Percentiles rank a stretch among this genome's conserved stretches.
phyloP scores from a whole-genome alignment of 768 basidiomycete species.

The Sporobolomyces phaffii region DNA sequence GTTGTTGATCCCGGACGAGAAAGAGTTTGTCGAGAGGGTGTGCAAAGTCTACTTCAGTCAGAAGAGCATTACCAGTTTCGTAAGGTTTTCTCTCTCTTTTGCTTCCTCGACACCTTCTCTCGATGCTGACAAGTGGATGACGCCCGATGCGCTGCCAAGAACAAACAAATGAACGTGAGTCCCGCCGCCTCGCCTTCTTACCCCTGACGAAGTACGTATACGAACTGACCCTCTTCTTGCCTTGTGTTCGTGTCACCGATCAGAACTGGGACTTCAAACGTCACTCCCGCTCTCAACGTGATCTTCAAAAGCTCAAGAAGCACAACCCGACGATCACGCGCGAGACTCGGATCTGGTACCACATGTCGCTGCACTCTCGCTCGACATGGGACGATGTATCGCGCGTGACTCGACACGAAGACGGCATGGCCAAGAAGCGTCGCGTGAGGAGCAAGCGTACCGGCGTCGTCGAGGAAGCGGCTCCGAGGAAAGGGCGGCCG shows the following conservation, averaged over 20 bases:
- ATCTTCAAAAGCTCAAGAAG: slow-evolving; percentile 13
- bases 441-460: slow-evolving; percentile 15
- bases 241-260: no score
- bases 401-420: slow-evolving; percentile 16
- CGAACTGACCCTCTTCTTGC: not conserved
- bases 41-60: slow-evolving; percentile 31
- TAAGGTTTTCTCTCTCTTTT: not conserved
- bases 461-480: not conserved
- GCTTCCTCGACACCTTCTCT: no score
- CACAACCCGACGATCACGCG: slow-evolving; percentile 16
- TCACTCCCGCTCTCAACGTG: slow-evolving; percentile 29
- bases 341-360: slow-evolving; percentile 31
- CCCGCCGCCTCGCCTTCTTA: no score
- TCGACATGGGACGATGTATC: slow-evolving; percentile 23
- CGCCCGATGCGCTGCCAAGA: slow-evolving; percentile 1
- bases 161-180: slow-evolving; percentile 36
- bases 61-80: slow-evolving; percentile 29
- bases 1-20: slow-evolving; percentile 30
- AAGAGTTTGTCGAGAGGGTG: slow-evolving; percentile 24
- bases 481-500: not conserved
- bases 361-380: slow-evolving; percentile 6
- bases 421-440: slow-evolving; percentile 35
- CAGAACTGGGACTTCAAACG: slow-evolving; percentile 38
- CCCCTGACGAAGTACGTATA: no score
- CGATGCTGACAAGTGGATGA: no score